Evolutionary conservation across 73 alveolate species (phyloP), one percentile per base, ranked within the genome.

Genomic region (Stentor roeselii): DNA sequence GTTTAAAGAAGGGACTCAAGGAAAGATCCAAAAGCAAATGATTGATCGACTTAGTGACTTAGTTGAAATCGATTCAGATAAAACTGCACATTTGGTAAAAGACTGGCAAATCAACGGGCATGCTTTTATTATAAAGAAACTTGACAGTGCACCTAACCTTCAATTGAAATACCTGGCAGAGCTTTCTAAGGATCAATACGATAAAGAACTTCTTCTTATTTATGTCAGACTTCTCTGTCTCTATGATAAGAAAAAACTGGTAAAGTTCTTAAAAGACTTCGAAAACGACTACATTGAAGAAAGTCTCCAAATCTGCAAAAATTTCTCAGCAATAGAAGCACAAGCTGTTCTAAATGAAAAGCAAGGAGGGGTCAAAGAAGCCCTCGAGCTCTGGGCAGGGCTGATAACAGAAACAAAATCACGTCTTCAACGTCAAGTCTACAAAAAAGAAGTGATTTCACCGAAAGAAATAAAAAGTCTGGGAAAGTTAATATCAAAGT

Each of bases 161-260:
- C 74, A 76, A 76, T 14, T 76, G 60, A 39, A 37, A 39, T 76
- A 76, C 34, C 37, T 76, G n/a, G 80, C 82, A 76, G 74, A 41
- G 39, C 85, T 76, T 1, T 21, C 34, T 0, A 39, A 39, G 59
- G 59, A 76, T 2, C 27, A 21, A 2, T 27, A 36, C 0, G 74
- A 76, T n/a, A 35, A 41, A 76, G 30, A 76, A 1, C 39, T 76
- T 78, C 32, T 76, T n/a, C 39, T 76, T 27, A 0, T 36, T 27
- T 76, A 76, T 76, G 30, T 76, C n/a, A 15, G 39, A 35, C 84
- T 76, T 39, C 34, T 76, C 1, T 76, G 84, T 40, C 27, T n/a
- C 41, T 6, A 76, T 39, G 0, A 27, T 15, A 78, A 78, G n/a
- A 40, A 38, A 1, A 15, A 76, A 41, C 82, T 76, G 6, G 11